Evolutionary conservation across 106 monocot species (phyloP), one percentile per base, ranked within the genome.

Genomic region (Gastrodia elata): DNA sequence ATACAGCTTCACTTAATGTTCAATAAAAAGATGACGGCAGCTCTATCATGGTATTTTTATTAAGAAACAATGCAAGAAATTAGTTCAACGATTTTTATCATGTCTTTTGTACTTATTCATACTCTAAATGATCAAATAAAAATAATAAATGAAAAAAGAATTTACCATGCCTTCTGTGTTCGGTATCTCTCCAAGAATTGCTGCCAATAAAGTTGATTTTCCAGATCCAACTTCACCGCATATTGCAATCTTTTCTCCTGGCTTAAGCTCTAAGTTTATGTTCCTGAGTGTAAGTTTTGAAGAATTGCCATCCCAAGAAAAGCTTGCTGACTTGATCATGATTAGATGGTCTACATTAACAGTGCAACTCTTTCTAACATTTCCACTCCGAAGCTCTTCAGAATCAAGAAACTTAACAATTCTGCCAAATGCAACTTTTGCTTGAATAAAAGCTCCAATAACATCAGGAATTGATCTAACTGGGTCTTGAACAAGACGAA

Each of bases 181-280:
- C 43, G 90, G 83, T 48, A 93, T 83, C 75, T 97, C 97, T 41
- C 97, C 97, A 28, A 97, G 92, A 70, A 92, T 84, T 41, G 93
- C 86, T 33, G 85, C 84, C 38, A 97, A 78, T 65, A 97, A 75
- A 35, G 97, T 83, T 16, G 97, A 93, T 74, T 97, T 97, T 68
- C 93, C 97, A 8, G 97, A 83, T 52, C 97, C 97, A 71, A 97
- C 97, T 34, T 90, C 90, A 39, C 97, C 97, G 71, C 97, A 97
- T 2, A 97, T 84, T 20, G 97, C 97, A 22, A 97, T 77, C 83
- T 91, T 97, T 37, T 97, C 86, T 1, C 90, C 86, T 39, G 37
- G 67, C 57, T 71, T 80, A 74, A 88, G 68, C 10, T 72, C 78
- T 44, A 97, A 48, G 57, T 77, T 85, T 42, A 97, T 72, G 34